Evolutionary conservation across 345 rosid genomes (phyloP).

Genomic region (Eucalyptus marginata): DNA sequence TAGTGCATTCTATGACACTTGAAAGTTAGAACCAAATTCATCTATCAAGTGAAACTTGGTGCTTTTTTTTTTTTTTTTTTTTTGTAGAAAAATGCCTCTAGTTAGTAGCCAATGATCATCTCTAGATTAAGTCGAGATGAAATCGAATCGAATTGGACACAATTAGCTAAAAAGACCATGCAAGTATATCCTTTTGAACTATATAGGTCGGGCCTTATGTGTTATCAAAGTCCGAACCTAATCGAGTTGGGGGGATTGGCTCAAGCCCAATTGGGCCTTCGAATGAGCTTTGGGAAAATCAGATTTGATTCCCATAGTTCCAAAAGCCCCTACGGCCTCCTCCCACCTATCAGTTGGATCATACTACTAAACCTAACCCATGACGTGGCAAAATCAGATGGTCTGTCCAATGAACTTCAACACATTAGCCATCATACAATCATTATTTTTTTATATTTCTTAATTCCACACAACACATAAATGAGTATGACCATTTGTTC

Average conservation of each 20-base stretch:
- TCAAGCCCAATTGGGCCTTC: neutral
- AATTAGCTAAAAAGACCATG: neutral
- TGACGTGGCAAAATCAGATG: neutral
- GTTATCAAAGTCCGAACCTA: neutral
- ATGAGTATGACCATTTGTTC: neutral
- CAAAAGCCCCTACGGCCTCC: neutral
- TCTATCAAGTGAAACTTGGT: neutral
- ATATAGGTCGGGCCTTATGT: neutral
- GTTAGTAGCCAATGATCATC: neutral
- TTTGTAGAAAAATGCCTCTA: neutral
- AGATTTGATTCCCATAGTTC: neutral
- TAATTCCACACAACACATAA: neutral
- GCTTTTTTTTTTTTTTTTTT: no score
- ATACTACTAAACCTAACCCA: neutral
- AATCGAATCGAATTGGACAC: neutral
- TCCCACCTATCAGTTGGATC: neutral
- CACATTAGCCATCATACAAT: neutral
- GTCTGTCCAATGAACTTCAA: neutral
- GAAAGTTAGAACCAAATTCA: neutral
- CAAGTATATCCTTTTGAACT: neutral
- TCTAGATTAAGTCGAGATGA: neutral
- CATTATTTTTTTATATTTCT: neutral
- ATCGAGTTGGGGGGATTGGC: neutral
- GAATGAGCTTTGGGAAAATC: neutral
- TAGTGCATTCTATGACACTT: neutral